Evolutionary conservation across 345 rosid genomes (phyloP).

Genomic region (Cardamine chenopodiifolia): DNA sequence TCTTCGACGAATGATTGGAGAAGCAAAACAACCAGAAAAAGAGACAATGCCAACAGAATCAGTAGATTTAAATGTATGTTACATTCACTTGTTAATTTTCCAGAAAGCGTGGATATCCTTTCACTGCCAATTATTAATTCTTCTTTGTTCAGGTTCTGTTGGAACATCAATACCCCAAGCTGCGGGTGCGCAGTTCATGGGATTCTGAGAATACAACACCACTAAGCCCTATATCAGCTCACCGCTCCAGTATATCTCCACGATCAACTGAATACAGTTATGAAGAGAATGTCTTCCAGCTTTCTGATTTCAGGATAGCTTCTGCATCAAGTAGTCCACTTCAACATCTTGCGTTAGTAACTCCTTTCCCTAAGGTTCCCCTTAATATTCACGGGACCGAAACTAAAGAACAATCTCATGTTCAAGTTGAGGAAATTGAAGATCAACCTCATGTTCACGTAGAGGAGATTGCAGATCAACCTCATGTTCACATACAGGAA

Average conservation of each 20-base stretch:
- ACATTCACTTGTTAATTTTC: background rate
- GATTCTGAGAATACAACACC: slow-evolving; percentile 52
- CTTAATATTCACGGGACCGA: slow-evolving; percentile 18
- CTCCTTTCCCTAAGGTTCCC: slow-evolving; percentile 27
- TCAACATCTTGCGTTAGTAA: slow-evolving; percentile 39
- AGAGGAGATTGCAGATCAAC: background rate
- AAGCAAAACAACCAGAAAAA: slow-evolving; percentile 32
- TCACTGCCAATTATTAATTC: slow-evolving; percentile 5
- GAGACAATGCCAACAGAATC: slow-evolving; percentile 42
- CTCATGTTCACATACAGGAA: slow-evolving; percentile 19
- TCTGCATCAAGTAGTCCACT: slow-evolving; percentile 41
- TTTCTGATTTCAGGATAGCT: slow-evolving; percentile 54
- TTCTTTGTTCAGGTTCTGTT: slow-evolving; percentile 51
- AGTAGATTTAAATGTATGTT: slow-evolving; percentile 37
- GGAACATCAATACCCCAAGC: slow-evolving; percentile 61
- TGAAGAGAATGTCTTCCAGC: slow-evolving; percentile 58
- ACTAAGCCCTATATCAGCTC: slow-evolving; percentile 45
- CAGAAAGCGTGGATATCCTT: slow-evolving; percentile 6
- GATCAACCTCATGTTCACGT: slow-evolving; percentile 16
- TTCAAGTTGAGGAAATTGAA: slow-evolving; percentile 43
- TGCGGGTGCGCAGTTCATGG: slow-evolving; percentile 64
- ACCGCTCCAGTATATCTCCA: slow-evolving; percentile 53
- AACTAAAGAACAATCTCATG: slow-evolving; percentile 27
- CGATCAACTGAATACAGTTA: slow-evolving; percentile 61
- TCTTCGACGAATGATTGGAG: slow-evolving; percentile 46